A percentile compares a stretch with the other conserved stretches of the same genome.
Evolutionary conservation across 2,329 filamentous ascomycete species (phyloP).

Genomic region (Rhynchosporium agropyri): DNA sequence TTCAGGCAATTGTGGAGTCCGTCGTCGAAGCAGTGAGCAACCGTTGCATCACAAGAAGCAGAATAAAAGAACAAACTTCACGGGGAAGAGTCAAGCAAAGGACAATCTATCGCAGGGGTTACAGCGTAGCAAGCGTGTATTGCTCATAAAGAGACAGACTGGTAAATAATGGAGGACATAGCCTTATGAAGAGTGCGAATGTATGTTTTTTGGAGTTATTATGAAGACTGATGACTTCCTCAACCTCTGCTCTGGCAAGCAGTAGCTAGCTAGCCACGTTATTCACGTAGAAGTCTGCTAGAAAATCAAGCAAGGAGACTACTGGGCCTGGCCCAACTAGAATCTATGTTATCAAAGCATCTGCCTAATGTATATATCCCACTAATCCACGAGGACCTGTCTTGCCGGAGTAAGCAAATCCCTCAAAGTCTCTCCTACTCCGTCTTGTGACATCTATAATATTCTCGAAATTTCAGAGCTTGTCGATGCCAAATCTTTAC

Average conservation of each 20-base stretch:
- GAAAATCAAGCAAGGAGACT: slow-evolving; percentile 37
- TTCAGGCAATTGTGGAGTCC: no score
- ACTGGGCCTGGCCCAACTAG: slow-evolving; percentile 28
- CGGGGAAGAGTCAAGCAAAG: slow-evolving; percentile 43
- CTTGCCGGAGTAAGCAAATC: not conserved
- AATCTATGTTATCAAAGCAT: slow-evolving; percentile 17
- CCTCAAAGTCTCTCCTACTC: not conserved
- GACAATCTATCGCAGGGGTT: slow-evolving; percentile 40
- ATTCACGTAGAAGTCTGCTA: slow-evolving; percentile 37
- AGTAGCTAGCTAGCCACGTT: slow-evolving; percentile 43
- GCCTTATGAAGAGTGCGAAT: slow-evolving; percentile 49
- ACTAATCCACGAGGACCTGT: no score
- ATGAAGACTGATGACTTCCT: not conserved
- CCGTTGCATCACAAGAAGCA: slow-evolving; percentile 40
- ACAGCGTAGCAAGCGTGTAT: slow-evolving; percentile 43
- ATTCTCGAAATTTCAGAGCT: slow-evolving; percentile 3
- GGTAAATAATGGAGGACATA: slow-evolving; percentile 46
- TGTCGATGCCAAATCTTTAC: slow-evolving; percentile 33
- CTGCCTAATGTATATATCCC: not conserved
- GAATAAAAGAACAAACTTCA: not conserved
- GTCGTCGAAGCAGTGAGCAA: no score
- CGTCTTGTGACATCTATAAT: not conserved
- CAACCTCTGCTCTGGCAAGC: not conserved
- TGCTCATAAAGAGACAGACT: slow-evolving; percentile 44
- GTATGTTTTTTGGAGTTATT: slow-evolving; percentile 48